phyloP scores from a whole-genome alignment of 768 basidiomycete genomes.

The Suillus tomentosus region DNA sequence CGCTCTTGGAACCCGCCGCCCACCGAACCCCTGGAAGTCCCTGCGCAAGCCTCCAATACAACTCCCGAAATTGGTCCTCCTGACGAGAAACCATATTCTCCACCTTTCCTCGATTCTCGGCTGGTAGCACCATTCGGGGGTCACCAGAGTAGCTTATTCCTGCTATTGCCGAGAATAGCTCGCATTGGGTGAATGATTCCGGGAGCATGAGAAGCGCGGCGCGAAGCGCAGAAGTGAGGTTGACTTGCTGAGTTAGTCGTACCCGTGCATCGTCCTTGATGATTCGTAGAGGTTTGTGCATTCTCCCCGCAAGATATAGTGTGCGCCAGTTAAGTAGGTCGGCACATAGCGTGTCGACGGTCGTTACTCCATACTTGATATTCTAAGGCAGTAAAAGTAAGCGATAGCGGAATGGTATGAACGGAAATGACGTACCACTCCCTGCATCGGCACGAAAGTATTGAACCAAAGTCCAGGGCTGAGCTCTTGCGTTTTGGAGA shows the following conservation, averaged over 20 bases:
- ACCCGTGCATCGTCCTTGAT: slow-evolving; percentile 93
- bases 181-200: slow-evolving; percentile 73
- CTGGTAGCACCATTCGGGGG: slow-evolving; percentile 91
- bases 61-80: slow-evolving; percentile 77
- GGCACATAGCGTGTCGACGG: slow-evolving; percentile 83
- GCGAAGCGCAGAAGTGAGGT: slow-evolving; percentile 89
- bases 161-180: slow-evolving; percentile 85
- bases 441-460: slow-evolving; percentile 80
- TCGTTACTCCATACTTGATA: slow-evolving; percentile 97
- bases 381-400: slow-evolving; percentile 46
- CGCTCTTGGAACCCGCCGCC: slow-evolving; percentile 47
- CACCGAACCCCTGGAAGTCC: slow-evolving; percentile 83
- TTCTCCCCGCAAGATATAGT: slow-evolving; percentile 91
- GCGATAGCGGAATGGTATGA: neutral
- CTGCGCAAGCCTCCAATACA: slow-evolving; percentile 79
- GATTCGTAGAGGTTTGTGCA: slow-evolving; percentile 96
- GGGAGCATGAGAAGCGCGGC: slow-evolving; percentile 89
- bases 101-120: slow-evolving; percentile 95
- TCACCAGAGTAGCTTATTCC: slow-evolving; percentile 87
- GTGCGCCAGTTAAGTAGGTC: slow-evolving; percentile 93
- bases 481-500: slow-evolving; percentile 74
- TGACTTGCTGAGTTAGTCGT: slow-evolving; percentile 89
- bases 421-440: slow-evolving; percentile 62
- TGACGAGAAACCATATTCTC: slow-evolving; percentile 88
- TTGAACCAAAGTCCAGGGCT: slow-evolving; percentile 96